These are phyloP conservation scores for Penicillium sp. DNA, from an alignment of 2,329 filamentous ascomycete species.

Conservation along the genomic window DNA sequence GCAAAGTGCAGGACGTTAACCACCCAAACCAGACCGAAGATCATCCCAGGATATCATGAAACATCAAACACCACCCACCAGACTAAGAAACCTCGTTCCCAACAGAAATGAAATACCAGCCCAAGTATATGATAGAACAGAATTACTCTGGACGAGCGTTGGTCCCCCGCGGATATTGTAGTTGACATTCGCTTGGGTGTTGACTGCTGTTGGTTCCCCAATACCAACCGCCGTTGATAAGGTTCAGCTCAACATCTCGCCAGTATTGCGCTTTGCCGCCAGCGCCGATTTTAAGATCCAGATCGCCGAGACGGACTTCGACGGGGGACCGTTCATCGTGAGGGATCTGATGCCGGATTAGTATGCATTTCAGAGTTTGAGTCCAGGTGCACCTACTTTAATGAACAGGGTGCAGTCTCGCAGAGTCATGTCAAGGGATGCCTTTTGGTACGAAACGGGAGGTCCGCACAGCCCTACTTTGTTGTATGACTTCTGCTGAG, in stretches of 20 bases:
- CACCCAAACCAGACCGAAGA: no score
- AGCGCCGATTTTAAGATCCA: conserved; percentile 66
- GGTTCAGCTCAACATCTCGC: conserved; percentile 55
- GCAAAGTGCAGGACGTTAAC: no score
- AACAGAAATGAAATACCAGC: neutral
- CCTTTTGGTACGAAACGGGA: conserved; percentile 39
- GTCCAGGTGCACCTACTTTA: conserved; percentile 42
- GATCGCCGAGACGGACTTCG: conserved; percentile 60
- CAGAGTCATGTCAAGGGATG: conserved; percentile 70
- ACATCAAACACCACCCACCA: no score
- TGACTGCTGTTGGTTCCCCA: conserved; percentile 34
- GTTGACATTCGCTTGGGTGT: conserved; percentile 29
- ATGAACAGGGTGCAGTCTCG: conserved; percentile 73
- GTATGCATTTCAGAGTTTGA: neutral
- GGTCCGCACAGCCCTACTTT: conserved; percentile 36
- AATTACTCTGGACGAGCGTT: neutral
- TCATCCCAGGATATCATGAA: no score
- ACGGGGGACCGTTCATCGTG: conserved; percentile 28
- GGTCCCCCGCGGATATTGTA: conserved; percentile 14
- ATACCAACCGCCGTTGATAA: conserved; percentile 67
- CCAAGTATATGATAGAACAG: neutral
- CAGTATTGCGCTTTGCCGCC: conserved; percentile 63
- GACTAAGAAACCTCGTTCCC: no score
- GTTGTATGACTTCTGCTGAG: conserved; percentile 31
- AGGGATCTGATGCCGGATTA: conserved; percentile 30